Base-by-base conservation (phyloP, 768 basidiomycete species). In the Russula sp. region DNA sequence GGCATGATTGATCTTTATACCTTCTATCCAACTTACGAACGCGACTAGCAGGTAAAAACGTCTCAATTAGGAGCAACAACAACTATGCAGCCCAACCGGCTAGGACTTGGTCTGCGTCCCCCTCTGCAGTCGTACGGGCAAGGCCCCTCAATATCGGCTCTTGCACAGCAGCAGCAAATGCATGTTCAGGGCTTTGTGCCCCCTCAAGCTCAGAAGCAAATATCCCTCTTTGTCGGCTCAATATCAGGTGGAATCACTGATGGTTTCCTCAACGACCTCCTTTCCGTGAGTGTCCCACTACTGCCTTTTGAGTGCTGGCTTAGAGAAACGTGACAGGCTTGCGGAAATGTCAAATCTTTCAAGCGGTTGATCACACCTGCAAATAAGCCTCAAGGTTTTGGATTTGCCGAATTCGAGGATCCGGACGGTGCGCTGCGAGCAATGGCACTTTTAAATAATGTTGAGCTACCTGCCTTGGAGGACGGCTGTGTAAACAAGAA, bases 341-440 rank as follows among this genome's bases (percentile, higher is more conserved):
- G 93, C 68, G 97, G 97, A 14, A 83, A 86, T 4, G 78, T 98
- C 62, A 85, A 85, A 62, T 92, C 90, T 0, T 90, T 99, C 76
- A 98, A 95, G 68, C 87, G 95, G 16, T 84, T 95, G 25, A 90
- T 91, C 49, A 95, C 93, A 2, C 91, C 93, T 29, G 86, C 90
- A 18, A 92, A 95, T 69, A 92, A 95, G 73, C 90, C 95, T 7
- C 91, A 95, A 76, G 93, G 93, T 3, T 98, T 98, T 70, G 97
- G 95, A 10, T 99, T 98, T 74, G 96, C 93, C 52, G 91, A 96
- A 72, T 98, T 83, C 70, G 90, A 95, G 71, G 95, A 95, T 58
- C 92, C 96, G 14, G 90, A 95, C 71, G 85, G 88, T 63, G 94
- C 97, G 4, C 74, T 95, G 63, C 81, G 95, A 64, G 91, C 85